Conservation (phyloP, 495 filamentous ascomycete genomes). For the Neurospora sp. region DNA sequence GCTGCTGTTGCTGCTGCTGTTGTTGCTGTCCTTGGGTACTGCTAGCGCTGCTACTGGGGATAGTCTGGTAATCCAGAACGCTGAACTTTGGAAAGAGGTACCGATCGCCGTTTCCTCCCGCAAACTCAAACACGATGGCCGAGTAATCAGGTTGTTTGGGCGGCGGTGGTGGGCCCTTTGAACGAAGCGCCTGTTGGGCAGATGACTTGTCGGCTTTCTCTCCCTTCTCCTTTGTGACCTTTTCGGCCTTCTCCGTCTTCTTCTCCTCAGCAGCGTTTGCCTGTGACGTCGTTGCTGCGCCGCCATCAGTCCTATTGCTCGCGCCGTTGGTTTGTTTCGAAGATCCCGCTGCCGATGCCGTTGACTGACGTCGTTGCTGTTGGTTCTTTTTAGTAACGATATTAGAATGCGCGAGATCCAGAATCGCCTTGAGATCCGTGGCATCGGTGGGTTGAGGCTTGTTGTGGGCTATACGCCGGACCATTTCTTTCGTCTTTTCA, state of each 20-base stretch:
- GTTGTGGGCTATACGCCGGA: constrained; percentile 31
- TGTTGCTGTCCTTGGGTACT: neutral
- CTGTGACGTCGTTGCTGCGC: constrained; percentile 16
- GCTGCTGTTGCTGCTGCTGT: neutral
- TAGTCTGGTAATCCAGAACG: constrained; percentile 61
- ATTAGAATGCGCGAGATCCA: constrained; percentile 26
- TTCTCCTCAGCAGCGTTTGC: constrained; percentile 4
- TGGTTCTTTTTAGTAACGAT: constrained; percentile 19
- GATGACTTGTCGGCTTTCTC: neutral
- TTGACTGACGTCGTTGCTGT: constrained; percentile 13
- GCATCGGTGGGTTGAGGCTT: constrained; percentile 34
- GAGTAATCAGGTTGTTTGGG: constrained; percentile 51
- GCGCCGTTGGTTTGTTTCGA: constrained; percentile 14
- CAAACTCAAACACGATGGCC: constrained; percentile 77
- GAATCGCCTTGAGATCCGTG: constrained; percentile 30
- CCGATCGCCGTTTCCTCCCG: constrained; percentile 69
- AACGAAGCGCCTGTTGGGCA: constrained; percentile 35
- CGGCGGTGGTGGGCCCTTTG: constrained; percentile 42
- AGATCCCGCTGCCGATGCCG: constrained; percentile 8
- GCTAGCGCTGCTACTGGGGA: constrained; percentile 8
- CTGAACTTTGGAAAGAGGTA: constrained; percentile 83
- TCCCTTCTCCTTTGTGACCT: neutral
- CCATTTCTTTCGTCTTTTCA: constrained; percentile 23
- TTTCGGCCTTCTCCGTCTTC: neutral
- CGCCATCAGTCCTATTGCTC: constrained; percentile 14